Evolutionary conservation across 352 stramenopile genomes (phyloP), one percentile per base, ranked within the genome.

Genomic region (Elongisporangium prolatum): DNA sequence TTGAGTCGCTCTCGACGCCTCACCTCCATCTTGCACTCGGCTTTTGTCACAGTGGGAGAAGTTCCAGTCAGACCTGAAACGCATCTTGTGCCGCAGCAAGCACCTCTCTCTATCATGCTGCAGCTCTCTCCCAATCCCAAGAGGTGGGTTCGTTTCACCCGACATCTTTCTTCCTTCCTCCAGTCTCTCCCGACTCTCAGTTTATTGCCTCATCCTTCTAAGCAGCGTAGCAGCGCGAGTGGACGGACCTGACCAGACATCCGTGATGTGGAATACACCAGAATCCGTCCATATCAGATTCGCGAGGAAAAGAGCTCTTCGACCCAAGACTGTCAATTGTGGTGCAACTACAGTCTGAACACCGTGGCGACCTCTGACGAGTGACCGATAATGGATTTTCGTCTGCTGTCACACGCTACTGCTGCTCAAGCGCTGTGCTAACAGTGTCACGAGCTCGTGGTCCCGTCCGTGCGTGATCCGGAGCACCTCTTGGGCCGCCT

Each of bases 391-490:
- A 44, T 44, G 34, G 34, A 44, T 44, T 44, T 44, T 44, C 34
- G 34, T 17, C 10, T 4, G 34, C 34, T 44, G 34, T 44, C 34
- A 44, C 34, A 44, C 34, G 34, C 34, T 44, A 9, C 28, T 38
- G 28, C 28, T 38, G 34, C 34, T 44, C 34, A 63, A 47, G 20
- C 72, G 68, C 52, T 80, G 60, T 22, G 52, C 68, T 9, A 87
- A 62, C 40, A 80, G 61, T 50, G 55, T 58, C 28, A 84, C 66
- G 7, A 90, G 75, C 18, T 65, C 56, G 50, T 88, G 75, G 10
- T 69, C 44, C 9, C 67, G 61, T 38, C 80, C 80, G 60, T 89
- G 78, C 3, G 81, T 89, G 44, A 84, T 72, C 34, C 52, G 54
- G 50, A 91, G 61, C 55, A 89, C 82, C 34, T 56, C 57, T 16